Conservation (phyloP, 2,329 filamentous ascomycete species). For the Neofusicoccum sp. region DNA sequence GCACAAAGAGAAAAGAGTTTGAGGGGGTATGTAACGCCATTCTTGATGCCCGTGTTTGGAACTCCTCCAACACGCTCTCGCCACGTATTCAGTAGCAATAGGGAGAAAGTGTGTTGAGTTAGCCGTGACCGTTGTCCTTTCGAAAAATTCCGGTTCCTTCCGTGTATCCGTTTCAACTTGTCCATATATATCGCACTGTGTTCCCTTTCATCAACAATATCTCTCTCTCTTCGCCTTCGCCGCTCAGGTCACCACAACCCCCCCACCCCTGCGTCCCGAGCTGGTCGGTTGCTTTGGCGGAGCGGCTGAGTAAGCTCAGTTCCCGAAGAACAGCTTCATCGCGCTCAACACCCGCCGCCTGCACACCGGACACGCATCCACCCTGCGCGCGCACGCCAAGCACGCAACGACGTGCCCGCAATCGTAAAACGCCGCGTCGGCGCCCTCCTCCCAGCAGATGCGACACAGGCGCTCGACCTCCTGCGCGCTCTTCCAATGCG, state of each 20-base stretch:
- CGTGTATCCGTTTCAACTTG: no score
- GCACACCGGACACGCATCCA: slow-evolving; percentile 62
- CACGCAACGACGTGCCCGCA: slow-evolving; percentile 65
- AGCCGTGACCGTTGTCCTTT: neutral
- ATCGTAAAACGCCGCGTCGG: slow-evolving; percentile 61
- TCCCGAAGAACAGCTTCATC: slow-evolving; percentile 54
- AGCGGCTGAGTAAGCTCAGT: neutral
- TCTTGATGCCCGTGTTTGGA: slow-evolving; percentile 9
- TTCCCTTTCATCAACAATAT: no score
- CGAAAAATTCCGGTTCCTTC: neutral
- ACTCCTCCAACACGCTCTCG: neutral
- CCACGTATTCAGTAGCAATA: no score
- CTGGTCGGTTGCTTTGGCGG: neutral
- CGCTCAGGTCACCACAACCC: neutral
- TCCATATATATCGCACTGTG: no score
- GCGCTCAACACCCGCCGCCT: slow-evolving; percentile 56
- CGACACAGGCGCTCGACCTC: slow-evolving; percentile 59
- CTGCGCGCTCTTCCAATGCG: slow-evolving; percentile 61
- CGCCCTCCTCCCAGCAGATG: slow-evolving; percentile 61
- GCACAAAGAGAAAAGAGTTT: neutral
- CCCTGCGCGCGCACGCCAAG: slow-evolving; percentile 56
- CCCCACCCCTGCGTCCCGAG: neutral
- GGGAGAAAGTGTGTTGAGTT: neutral
- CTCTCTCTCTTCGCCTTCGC: neutral
- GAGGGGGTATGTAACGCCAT: slow-evolving; percentile 16